Evolutionary conservation across 2,329 filamentous ascomycete species (phyloP).

Genomic region (Cladorrhinum sp.): DNA sequence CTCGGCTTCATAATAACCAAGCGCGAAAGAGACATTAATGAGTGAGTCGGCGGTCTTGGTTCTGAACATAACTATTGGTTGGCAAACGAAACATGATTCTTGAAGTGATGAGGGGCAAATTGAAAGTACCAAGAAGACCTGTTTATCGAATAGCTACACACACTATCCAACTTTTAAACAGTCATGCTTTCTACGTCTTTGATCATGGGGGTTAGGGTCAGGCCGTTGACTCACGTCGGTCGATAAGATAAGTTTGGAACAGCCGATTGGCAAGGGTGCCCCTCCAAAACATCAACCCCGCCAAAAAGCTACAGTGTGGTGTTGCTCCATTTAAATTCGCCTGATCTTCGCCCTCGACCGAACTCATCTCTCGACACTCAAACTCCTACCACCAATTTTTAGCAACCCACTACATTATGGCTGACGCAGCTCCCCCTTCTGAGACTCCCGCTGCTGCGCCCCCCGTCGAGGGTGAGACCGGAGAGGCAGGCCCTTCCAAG

Average conservation of each 20-base stretch:
- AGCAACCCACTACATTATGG: constrained; percentile 12
- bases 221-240: neutral
- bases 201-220: neutral
- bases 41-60: too few species aligned
- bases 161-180: too few species aligned
- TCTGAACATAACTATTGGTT: too few species aligned
- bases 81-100: too few species aligned
- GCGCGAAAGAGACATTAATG: too few species aligned
- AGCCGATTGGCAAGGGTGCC: constrained; percentile 9
- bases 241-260: constrained; percentile 14
- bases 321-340: neutral
- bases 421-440: constrained; percentile 20
- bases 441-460: constrained; percentile 14
- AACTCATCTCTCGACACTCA: neutral
- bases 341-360: neutral
- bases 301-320: constrained; percentile 20
- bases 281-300: constrained; percentile 19
- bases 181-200: too few species aligned
- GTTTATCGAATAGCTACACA: too few species aligned
- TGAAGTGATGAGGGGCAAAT: too few species aligned
- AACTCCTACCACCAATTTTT: neutral
- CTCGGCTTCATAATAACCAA: too few species aligned
- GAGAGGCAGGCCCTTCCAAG: constrained; percentile 58
- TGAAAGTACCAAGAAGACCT: too few species aligned
- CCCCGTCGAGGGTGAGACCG: constrained; percentile 20